phyloP scores from a whole-genome alignment of 192 early-diverging fungal genomes.

The Chytriomyces sp. region DNA sequence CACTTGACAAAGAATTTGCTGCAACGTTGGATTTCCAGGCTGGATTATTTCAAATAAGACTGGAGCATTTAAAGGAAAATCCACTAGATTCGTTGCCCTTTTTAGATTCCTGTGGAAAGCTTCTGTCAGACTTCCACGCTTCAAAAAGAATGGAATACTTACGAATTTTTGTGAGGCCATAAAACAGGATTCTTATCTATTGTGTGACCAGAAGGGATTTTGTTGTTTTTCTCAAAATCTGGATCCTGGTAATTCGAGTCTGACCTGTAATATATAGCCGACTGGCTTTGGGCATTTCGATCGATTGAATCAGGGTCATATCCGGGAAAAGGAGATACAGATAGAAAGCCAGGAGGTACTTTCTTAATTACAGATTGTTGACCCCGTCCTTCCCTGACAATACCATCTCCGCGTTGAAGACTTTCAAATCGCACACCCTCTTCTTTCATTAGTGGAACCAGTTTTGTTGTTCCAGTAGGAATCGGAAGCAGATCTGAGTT shows the following conservation, averaged over 20 bases:
- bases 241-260: neutral
- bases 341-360: constrained; percentile 48
- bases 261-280: constrained; percentile 49
- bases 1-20: constrained; percentile 54
- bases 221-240: neutral
- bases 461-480: constrained; percentile 25
- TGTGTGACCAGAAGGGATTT: constrained; percentile 49
- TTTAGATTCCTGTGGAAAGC: constrained; percentile 40
- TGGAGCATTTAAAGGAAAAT: constrained; percentile 57
- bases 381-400: neutral
- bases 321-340: constrained; percentile 51
- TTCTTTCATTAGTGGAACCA: constrained; percentile 7
- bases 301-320: constrained; percentile 55
- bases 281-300: constrained; percentile 25
- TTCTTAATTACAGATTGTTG: neutral
- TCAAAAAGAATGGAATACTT: constrained; percentile 26
- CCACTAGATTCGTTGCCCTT: constrained; percentile 27
- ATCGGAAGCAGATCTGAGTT: constrained; percentile 1
- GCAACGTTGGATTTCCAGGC: constrained; percentile 46
- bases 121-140: too few relatives aligned
- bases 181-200: constrained; percentile 53
- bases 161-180: constrained; percentile 54
- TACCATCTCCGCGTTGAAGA: constrained; percentile 7
- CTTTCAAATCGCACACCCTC: constrained; percentile 4
- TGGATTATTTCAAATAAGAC: constrained; percentile 62